A percentile compares a stretch with the other conserved stretches of the same genome.
Evolutionary conservation across 495 filamentous ascomycete genomes (phyloP).

Genomic region (Penicillium samsonianum): DNA sequence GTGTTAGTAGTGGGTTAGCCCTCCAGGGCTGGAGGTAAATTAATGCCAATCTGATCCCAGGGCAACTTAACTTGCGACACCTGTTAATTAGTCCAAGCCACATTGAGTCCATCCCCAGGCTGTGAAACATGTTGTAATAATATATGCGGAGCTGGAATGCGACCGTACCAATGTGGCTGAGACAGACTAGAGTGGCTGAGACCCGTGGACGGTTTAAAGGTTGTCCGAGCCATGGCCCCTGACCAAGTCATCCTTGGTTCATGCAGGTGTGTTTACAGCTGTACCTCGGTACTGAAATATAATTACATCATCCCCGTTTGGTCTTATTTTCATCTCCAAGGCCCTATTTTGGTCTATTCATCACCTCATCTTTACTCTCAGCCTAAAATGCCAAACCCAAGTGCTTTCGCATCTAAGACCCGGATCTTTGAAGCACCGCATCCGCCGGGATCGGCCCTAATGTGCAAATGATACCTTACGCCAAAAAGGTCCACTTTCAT

Average conservation of each 20-base stretch:
- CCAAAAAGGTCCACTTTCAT: not conserved
- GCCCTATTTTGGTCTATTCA: not conserved
- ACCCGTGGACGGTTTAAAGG: not conserved
- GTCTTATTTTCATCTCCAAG: not conserved
- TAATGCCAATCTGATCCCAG: not conserved
- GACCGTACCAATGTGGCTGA: not conserved
- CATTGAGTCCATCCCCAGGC: not conserved
- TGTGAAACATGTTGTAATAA: not conserved
- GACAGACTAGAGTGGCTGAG: not conserved
- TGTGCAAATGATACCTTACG: not conserved
- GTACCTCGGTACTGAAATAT: not conserved
- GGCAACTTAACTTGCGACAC: slow-evolving; percentile 3
- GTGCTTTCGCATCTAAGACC: not conserved
- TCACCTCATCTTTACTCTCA: not conserved
- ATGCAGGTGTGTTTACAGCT: not conserved
- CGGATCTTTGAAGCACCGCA: not conserved
- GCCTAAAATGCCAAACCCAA: not conserved
- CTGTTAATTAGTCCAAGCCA: not conserved
- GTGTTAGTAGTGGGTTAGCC: not conserved
- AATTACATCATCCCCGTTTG: not conserved
- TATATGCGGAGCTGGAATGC: not conserved
- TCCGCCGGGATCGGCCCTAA: not conserved
- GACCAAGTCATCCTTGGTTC: not conserved
- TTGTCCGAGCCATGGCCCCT: not conserved
- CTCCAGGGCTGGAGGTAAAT: not conserved